Base-by-base conservation (phyloP, 2,329 filamentous ascomycete species). In the Sporothrix sp. region DNA sequence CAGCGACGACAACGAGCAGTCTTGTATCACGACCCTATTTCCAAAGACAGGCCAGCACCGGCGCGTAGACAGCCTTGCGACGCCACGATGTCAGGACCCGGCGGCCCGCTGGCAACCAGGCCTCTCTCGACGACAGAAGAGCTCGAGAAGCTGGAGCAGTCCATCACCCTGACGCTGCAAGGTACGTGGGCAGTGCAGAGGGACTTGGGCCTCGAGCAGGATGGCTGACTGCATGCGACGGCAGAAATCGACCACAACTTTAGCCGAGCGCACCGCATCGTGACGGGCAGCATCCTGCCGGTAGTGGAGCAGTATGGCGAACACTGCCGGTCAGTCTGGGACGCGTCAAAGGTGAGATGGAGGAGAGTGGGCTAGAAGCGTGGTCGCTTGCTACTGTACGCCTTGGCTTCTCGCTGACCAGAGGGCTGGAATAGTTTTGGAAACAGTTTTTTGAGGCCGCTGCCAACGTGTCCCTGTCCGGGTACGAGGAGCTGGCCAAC, bases 401-500 rank as follows among this genome's bases (percentile, higher is more conserved):
- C 10, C 14, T 2, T 45, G 18, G 20, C 23, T 21, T 16, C 16
- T 11, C 36, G 32, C 37, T 45, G 21, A 45, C 32, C 1, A 4
- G n/a, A n/a, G n/a, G 16, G 4, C 33, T 18, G 1, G 25, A 50
- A 11, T 62, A 94, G 86, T 98, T 98, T 69, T 98, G 93, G 93
- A 98, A 98, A 69, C 90, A 97, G 72, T 98, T 98, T 73, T 98
- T 98, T 68, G 93, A 98, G 70, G 89, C 93, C 32, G 95, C 90
- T 43, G 93, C 93, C 64, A 97, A 98, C 62, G 91, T 98, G 23
- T 95, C 91, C 10, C 78, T 98, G 10, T 95, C 89, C 0, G 89
- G 90, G 25, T 96, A 98, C 66, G 91, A 95, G 63, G 90, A 95
- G 62, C 75, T 82, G 20, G 56, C 79, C 13, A 82, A 85, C 50